Base-by-base conservation (phyloP, 257 asterid species). In the Capsicum pubescens region DNA sequence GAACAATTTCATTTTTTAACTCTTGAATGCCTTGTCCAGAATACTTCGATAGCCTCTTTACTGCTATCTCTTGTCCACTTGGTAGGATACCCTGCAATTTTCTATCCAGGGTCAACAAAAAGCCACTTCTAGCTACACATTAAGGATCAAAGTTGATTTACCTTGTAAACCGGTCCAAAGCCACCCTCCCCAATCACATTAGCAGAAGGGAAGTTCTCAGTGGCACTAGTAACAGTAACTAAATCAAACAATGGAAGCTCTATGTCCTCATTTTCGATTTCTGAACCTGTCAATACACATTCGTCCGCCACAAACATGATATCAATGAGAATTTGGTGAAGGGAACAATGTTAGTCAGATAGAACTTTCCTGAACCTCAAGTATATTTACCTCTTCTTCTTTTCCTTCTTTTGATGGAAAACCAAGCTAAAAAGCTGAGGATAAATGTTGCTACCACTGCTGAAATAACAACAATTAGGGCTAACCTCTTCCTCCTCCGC, bases 151-250 rank as follows among this genome's bases (percentile, higher is more conserved):
- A 8, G 82, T 55, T 61, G 8, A 72, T 42, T 48, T 84, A 84
- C 86, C 86, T 84, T 76, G 86, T 84, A 84, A 79, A 84, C 86
- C 0, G 86, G 84, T 80, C 84, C 87, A 54, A 84, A 84, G 9
- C 87, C 87, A 3, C 87, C 87, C 32, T 84, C 87, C 0, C 87
- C 87, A 67, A 84, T 79, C 69, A 77, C 57, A 63, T 84, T 84
- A 19, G 66, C 81, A 39, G 83, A 64, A 52, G 84, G 79, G 83
- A 84, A 84, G 57, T 77, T 44, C 0, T 21, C 59, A 21, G 83
- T 72, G 8, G 86, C 83, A 0, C 5, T 64, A 16, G 84, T 19
- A 35, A 79, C 71, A 63, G 84, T 67, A 9, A 26, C 80, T 35
- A 84, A 36, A 84, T 79, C 66, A 21, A 84, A 84, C 67, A 64